Conservation (phyloP, 441 rosid genomes). For the Cnidoscolus chayamansa region DNA sequence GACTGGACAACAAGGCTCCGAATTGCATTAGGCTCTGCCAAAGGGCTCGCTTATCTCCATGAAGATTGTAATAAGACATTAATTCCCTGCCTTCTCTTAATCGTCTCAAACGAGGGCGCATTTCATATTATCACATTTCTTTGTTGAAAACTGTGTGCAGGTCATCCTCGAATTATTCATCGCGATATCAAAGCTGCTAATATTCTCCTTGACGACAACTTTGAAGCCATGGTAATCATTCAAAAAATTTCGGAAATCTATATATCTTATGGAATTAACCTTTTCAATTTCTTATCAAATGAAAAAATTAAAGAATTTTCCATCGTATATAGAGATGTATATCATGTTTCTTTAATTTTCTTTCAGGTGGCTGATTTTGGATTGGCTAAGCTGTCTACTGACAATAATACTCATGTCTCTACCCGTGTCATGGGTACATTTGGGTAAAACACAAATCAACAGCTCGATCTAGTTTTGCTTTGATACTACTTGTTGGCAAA, state of each 20-base stretch:
- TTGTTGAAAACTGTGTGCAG: constrained; percentile 34
- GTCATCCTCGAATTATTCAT: constrained; percentile 90
- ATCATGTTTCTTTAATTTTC: neutral
- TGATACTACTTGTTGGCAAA: too few species aligned
- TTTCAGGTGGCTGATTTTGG: constrained; percentile 93
- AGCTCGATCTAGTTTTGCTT: too few species aligned
- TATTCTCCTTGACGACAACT: constrained; percentile 74
- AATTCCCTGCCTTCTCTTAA: too few species aligned
- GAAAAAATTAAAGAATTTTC: too few species aligned
- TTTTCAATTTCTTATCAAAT: too few species aligned
- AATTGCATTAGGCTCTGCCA: constrained; percentile 85
- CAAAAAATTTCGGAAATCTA: too few species aligned
- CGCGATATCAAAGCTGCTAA: constrained; percentile 91
- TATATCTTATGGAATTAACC: too few species aligned
- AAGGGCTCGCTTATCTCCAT: constrained; percentile 92
- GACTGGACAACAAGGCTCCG: constrained; percentile 67
- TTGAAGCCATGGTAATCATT: constrained; percentile 72
- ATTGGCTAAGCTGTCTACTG: constrained; percentile 82
- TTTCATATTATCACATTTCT: too few species aligned
- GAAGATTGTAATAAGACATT: constrained; percentile 69
- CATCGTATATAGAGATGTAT: too few species aligned
- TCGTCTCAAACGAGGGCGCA: too few species aligned
- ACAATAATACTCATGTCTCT: constrained; percentile 82
- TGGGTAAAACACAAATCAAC: constrained; percentile 44
- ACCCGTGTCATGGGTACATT: constrained; percentile 99